These are phyloP conservation scores for Boletellus emodensis DNA, from an alignment of 768 basidiomycete genomes.

Conservation along the genomic window DNA sequence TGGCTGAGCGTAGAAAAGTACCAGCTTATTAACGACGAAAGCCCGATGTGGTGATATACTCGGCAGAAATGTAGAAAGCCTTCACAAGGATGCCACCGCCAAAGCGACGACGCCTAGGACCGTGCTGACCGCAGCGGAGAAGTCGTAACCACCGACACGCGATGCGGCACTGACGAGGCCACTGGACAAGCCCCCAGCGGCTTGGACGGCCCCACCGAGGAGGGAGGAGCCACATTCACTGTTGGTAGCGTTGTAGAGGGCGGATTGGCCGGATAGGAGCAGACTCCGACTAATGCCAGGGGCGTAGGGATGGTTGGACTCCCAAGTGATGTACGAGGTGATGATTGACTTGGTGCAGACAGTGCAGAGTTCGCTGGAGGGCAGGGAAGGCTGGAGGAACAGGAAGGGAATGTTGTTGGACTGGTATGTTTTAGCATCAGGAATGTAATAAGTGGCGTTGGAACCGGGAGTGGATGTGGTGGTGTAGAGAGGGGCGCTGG, in stretches of 20 bases:
- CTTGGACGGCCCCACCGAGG: slow-evolving; percentile 62
- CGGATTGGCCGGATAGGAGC: slow-evolving; percentile 61
- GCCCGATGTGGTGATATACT: slow-evolving; percentile 15
- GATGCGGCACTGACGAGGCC: slow-evolving; percentile 33
- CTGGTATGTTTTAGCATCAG: slow-evolving; percentile 53
- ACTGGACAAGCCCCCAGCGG: slow-evolving; percentile 55
- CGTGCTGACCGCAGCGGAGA: slow-evolving; percentile 28
- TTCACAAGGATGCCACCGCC: slow-evolving; percentile 28
- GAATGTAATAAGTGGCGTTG: slow-evolving; percentile 33
- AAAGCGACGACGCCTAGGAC: slow-evolving; percentile 34
- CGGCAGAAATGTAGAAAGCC: neutral
- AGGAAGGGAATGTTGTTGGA: slow-evolving; percentile 75
- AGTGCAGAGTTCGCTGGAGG: slow-evolving; percentile 63
- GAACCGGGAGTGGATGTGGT: slow-evolving; percentile 19
- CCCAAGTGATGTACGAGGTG: slow-evolving; percentile 72
- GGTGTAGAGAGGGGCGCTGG: slow-evolving; percentile 13
- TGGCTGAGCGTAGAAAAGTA: slow-evolving; percentile 14
- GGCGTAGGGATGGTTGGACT: slow-evolving; percentile 67
- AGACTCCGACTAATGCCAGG: slow-evolving; percentile 64
- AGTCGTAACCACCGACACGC: slow-evolving; percentile 20
- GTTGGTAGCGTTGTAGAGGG: slow-evolving; percentile 60
- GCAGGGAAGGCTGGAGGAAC: slow-evolving; percentile 55
- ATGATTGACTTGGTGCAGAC: slow-evolving; percentile 78
- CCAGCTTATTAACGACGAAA: slow-evolving; percentile 23
- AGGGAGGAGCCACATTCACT: slow-evolving; percentile 68